A percentile compares a stretch with the other conserved stretches of the same genome.
Conservation (phyloP, 2,329 filamentous ascomycete genomes). For the Alternaria hordeiaustralica region DNA sequence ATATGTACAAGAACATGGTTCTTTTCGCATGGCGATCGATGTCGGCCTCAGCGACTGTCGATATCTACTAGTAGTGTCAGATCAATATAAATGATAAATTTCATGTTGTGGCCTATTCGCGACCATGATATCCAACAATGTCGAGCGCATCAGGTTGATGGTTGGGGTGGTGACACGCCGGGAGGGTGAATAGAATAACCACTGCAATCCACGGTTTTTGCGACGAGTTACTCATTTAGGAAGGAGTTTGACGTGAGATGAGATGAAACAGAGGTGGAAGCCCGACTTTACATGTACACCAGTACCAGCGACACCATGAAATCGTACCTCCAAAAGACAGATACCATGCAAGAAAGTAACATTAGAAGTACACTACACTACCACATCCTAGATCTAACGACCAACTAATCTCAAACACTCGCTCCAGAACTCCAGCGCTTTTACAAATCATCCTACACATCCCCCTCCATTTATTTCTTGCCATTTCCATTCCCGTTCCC, state of each 20-base stretch:
- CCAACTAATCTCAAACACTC: background rate
- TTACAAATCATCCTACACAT: conserved; percentile 1
- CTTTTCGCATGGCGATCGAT: background rate
- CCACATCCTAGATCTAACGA: background rate
- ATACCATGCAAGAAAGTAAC: background rate
- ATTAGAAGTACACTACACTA: conserved; percentile 2
- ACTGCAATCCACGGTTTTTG: background rate
- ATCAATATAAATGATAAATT: background rate
- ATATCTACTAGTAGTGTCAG: background rate
- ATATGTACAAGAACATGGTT: background rate
- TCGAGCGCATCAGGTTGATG: too few relatives aligned
- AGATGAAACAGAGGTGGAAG: background rate
- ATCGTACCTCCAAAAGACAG: background rate
- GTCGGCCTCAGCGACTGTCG: background rate
- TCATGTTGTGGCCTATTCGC: background rate
- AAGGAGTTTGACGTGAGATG: background rate
- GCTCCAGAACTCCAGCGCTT: conserved; percentile 13
- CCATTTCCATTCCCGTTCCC: background rate
- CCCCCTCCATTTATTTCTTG: conserved; percentile 1
- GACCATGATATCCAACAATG: background rate
- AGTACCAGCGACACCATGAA: background rate
- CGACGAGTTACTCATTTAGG: background rate
- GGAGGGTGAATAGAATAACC: background rate
- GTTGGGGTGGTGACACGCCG: background rate
- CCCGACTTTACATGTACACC: background rate